Evolutionary conservation across 495 filamentous ascomycete species (phyloP).

Genomic region (Geopyxis carbonaria): DNA sequence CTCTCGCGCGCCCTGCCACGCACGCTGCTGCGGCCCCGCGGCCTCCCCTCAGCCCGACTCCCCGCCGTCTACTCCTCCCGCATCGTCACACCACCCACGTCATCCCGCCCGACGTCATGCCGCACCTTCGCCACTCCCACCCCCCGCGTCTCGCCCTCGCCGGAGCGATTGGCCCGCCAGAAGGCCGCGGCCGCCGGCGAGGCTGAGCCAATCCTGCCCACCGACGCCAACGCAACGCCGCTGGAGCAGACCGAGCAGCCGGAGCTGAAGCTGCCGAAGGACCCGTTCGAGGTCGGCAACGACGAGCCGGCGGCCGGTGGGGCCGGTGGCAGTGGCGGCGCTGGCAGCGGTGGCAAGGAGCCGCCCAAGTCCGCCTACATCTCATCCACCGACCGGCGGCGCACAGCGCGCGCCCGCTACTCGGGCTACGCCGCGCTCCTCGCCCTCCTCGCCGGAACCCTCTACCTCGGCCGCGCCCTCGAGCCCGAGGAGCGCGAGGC

Average conservation of each 20-base stretch:
- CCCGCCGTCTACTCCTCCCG: no score
- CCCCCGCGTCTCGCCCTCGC: no score
- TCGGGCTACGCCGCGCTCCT: constrained; percentile 39
- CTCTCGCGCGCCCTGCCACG: no score
- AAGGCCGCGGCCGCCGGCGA: constrained; percentile 2
- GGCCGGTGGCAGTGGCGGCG: constrained; percentile 1
- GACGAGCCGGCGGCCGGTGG: constrained; percentile 1
- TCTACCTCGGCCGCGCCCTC: constrained; percentile 72
- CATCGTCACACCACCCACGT: no score
- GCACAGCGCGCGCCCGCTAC: constrained; percentile 51
- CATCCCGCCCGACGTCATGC: no score
- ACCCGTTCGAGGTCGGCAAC: constrained; percentile 1
- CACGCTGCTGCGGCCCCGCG: no score
- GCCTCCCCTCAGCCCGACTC: no score
- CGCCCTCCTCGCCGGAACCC: constrained; percentile 33
- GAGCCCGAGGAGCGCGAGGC: constrained; percentile 52
- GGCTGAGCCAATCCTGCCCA: constrained; percentile 3
- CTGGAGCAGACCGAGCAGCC: constrained; percentile 4
- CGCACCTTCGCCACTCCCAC: no score
- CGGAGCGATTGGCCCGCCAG: no score
- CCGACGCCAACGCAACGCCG: constrained; percentile 2
- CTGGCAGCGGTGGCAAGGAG: constrained; percentile 5
- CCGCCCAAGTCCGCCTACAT: constrained; percentile 58
- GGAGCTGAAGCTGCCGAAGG: not conserved
- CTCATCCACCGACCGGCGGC: constrained; percentile 69